Conservation (phyloP, 495 filamentous ascomycete species). For the Xylaria sp. region DNA sequence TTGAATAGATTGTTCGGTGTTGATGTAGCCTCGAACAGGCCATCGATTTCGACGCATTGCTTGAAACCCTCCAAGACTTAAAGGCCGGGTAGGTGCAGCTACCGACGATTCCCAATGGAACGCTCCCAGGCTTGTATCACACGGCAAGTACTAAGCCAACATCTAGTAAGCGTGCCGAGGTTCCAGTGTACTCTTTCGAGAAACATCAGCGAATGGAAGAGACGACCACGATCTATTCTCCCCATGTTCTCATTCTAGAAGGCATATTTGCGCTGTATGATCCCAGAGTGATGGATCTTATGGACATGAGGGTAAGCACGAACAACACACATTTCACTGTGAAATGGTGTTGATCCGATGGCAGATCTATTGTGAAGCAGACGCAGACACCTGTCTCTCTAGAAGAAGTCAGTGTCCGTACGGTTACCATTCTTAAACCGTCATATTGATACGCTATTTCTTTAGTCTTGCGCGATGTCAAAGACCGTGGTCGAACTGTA, state of each 20-base stretch:
- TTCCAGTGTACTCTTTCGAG: constrained; percentile 94
- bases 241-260: constrained; percentile 93
- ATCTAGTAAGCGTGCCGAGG: constrained; percentile 83
- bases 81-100: constrained; percentile 79
- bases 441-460: background rate
- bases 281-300: constrained; percentile 78
- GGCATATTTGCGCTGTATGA: constrained; percentile 96
- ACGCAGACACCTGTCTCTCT: constrained; percentile 91
- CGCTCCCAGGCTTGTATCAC: background rate
- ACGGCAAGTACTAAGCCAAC: constrained; percentile 18
- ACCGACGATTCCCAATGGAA: background rate
- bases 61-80: constrained; percentile 80
- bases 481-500: constrained; percentile 82
- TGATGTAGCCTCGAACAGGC: constrained; percentile 53
- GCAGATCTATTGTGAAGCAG: constrained; percentile 93
- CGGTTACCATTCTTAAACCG: background rate
- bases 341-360: constrained; percentile 27
- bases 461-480: constrained; percentile 83
- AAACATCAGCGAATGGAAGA: constrained; percentile 81
- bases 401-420: constrained; percentile 72
- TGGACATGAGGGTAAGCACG: constrained; percentile 81
- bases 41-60: constrained; percentile 91
- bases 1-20: constrained; percentile 18
- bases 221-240: constrained; percentile 91
- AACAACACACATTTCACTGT: background rate